These are phyloP conservation scores for Talaromyces sp. DNA, from an alignment of 2,329 filamentous ascomycete genomes.

Conservation along the genomic window DNA sequence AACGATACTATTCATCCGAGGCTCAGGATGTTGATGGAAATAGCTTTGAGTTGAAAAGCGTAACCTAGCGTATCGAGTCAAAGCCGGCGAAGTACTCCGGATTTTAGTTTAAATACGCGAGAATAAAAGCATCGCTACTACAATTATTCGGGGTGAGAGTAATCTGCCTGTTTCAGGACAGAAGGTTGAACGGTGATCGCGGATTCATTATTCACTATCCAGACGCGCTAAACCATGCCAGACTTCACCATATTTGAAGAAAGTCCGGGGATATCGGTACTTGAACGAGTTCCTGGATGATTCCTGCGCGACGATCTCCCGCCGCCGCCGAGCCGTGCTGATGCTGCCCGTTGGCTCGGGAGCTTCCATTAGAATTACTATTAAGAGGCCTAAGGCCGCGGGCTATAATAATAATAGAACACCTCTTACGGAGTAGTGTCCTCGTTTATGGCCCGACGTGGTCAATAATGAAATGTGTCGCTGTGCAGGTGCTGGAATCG, in stretches of 20 bases:
- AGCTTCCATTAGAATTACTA: background rate
- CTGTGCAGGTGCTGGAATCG: background rate
- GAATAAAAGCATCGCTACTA: slow-evolving; percentile 1
- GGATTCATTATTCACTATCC: background rate
- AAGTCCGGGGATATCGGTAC: background rate
- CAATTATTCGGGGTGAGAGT: background rate
- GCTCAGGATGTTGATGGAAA: slow-evolving; percentile 3
- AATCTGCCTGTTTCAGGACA: background rate
- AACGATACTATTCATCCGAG: background rate
- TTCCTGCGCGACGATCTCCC: background rate
- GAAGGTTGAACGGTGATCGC: too few relatives aligned
- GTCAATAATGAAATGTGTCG: background rate
- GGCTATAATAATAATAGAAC: background rate
- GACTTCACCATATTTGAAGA: background rate
- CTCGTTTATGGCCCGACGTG: background rate
- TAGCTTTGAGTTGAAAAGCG: slow-evolving; percentile 3
- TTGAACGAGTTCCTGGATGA: background rate
- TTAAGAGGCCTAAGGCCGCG: background rate
- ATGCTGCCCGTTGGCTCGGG: background rate
- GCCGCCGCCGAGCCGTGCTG: background rate
- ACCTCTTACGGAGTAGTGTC: background rate
- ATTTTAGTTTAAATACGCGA: slow-evolving; percentile 3
- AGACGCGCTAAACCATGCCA: background rate
- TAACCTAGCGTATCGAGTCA: slow-evolving; percentile 3
- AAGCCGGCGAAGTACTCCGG: slow-evolving; percentile 4